A percentile compares a stretch with the other conserved stretches of the same genome.
phyloP scores from a whole-genome alignment of 2,329 filamentous ascomycete genomes.

The Ceratocystis ficicola region DNA sequence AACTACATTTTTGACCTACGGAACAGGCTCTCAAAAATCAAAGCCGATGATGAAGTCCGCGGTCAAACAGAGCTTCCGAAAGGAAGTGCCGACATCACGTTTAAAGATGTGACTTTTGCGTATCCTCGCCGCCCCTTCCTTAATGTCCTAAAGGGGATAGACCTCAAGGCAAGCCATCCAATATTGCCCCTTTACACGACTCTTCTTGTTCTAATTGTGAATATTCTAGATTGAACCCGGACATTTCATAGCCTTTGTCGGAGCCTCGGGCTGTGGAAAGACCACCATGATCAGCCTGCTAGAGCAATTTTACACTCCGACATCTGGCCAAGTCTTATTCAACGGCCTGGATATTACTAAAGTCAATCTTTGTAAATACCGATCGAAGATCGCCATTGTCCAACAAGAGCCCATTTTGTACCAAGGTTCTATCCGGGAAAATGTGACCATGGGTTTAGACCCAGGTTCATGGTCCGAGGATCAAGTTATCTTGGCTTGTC shows the following conservation, averaged over 20 bases:
- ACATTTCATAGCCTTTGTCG: constrained; percentile 44
- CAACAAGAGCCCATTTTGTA: constrained; percentile 35
- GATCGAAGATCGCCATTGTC: constrained; percentile 31
- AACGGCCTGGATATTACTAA: constrained; percentile 28
- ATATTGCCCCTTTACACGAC: too few species aligned
- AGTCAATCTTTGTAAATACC: constrained; percentile 28
- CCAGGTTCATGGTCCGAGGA: constrained; percentile 27
- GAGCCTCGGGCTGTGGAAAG: constrained; percentile 48
- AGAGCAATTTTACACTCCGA: constrained; percentile 35
- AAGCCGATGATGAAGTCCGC: constrained; percentile 24
- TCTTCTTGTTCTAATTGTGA: not conserved
- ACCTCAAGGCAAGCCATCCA: constrained; percentile 27
- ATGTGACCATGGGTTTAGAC: constrained; percentile 39
- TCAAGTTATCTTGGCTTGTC: constrained; percentile 39
- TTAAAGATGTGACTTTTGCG: constrained; percentile 43
- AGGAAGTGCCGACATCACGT: constrained; percentile 33
- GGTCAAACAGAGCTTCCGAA: constrained; percentile 17
- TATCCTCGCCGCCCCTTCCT: constrained; percentile 38
- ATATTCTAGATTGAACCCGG: constrained; percentile 32
- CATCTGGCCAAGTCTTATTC: constrained; percentile 26
- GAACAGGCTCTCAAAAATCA: constrained; percentile 28
- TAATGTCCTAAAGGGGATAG: constrained; percentile 32
- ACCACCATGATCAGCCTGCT: constrained; percentile 45
- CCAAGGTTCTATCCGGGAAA: constrained; percentile 43
- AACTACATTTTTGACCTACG: constrained; percentile 39